phyloP scores from a whole-genome alignment of 768 basidiomycete species.

The Wakefieldia striispora region DNA sequence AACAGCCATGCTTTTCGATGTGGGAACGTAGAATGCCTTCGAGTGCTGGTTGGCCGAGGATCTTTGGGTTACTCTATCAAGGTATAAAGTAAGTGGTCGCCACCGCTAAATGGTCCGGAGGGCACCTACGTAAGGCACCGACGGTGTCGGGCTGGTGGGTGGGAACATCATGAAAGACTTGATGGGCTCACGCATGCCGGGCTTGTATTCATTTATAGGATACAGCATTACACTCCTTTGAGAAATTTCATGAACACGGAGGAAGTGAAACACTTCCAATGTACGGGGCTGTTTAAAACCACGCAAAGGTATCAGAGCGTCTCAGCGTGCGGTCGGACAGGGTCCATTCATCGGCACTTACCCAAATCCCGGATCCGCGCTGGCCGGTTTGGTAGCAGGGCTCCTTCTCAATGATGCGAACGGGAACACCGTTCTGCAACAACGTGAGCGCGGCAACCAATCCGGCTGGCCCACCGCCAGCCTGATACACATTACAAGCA shows the following conservation, averaged over 20 bases:
- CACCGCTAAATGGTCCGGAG: too few species aligned
- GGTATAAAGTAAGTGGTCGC: too few species aligned
- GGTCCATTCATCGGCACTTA: conserved; percentile 9
- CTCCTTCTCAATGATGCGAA: conserved; percentile 56
- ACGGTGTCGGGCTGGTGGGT: too few species aligned
- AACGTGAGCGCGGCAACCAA: conserved; percentile 33
- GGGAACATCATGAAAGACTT: too few species aligned
- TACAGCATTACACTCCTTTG: conserved; percentile 31
- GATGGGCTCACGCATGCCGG: conserved; percentile 15
- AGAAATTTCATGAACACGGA: conserved; percentile 40
- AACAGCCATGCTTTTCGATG: conserved; percentile 21
- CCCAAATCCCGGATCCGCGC: conserved; percentile 41
- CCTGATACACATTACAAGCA: too few species aligned
- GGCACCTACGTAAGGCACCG: too few species aligned
- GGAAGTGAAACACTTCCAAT: conserved; percentile 41
- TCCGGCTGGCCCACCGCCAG: conserved; percentile 32
- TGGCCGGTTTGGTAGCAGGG: conserved; percentile 34
- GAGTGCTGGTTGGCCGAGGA: conserved; percentile 26
- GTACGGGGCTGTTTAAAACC: conserved; percentile 32
- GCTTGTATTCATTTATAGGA: conserved; percentile 35
- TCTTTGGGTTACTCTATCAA: neutral
- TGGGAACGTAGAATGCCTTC: conserved; percentile 29
- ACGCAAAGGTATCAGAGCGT: neutral
- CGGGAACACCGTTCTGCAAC: conserved; percentile 44
- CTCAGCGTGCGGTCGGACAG: too few species aligned